These are phyloP conservation scores for Vaccinium corymbosum DNA, from an alignment of 148 eudicot species.

Conservation along the genomic window DNA sequence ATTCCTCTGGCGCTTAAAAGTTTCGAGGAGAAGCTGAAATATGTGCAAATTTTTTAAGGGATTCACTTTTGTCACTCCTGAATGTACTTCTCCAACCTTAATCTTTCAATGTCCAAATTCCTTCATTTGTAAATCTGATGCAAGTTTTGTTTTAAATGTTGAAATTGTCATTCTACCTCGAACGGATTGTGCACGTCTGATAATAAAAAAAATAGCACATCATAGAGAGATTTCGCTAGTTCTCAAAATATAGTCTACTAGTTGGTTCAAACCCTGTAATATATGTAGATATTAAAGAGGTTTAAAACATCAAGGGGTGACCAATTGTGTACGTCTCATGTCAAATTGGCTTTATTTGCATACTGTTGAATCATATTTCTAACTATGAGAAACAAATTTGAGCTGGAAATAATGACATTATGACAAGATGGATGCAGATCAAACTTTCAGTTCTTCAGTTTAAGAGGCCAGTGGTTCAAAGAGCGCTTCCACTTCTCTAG, in stretches of 20 bases:
- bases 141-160: neutral
- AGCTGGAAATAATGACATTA: neutral
- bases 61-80: no score
- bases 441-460: slow-evolving; percentile 51
- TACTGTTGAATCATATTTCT: neutral
- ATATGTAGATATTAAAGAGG: neutral
- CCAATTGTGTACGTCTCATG: neutral
- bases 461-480: slow-evolving; percentile 54
- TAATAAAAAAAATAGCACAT: neutral
- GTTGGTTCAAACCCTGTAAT: neutral
- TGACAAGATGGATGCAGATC: neutral
- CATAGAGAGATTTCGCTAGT: neutral
- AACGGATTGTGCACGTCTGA: neutral
- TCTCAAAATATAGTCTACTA: neutral
- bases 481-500: slow-evolving; percentile 62
- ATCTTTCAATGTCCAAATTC: neutral
- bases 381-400: neutral
- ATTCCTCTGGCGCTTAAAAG: neutral
- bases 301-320: neutral
- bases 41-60: no score
- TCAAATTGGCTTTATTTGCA: neutral
- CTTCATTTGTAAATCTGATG: neutral
- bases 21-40: neutral
- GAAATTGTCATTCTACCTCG: neutral
- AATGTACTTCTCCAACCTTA: no score